These are phyloP conservation scores for Abortiporus biennis DNA, from an alignment of 1,284 basidiomycete species.

Conservation along the genomic window DNA sequence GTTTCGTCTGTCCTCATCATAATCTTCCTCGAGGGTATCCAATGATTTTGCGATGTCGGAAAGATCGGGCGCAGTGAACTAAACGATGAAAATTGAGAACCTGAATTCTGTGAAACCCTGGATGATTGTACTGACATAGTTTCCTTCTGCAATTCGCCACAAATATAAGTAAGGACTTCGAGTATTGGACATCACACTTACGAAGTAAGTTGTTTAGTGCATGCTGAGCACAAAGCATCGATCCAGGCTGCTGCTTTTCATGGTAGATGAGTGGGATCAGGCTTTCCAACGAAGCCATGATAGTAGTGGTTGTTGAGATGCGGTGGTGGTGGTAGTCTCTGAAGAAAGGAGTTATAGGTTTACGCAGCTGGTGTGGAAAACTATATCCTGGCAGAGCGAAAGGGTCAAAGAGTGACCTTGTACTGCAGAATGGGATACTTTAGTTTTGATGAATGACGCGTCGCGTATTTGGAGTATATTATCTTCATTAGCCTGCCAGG, in stretches of 20 bases:
- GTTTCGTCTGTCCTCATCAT: slow-evolving; percentile 34
- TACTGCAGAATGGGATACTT: neutral
- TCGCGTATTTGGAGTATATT: slow-evolving; percentile 16
- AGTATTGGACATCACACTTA: no score
- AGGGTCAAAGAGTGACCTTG: no score
- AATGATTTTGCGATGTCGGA: slow-evolving; percentile 72
- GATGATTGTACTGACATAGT: slow-evolving; percentile 46
- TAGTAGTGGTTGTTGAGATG: slow-evolving; percentile 8
- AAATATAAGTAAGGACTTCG: neutral
- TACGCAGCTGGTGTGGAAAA: neutral
- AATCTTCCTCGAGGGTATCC: slow-evolving; percentile 41
- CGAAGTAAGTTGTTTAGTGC: slow-evolving; percentile 77
- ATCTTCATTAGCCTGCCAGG: slow-evolving; percentile 12
- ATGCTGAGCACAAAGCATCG: slow-evolving; percentile 84
- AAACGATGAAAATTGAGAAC: slow-evolving; percentile 4
- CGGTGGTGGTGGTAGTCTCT: neutral
- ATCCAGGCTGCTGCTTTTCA: slow-evolving; percentile 68
- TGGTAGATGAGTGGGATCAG: slow-evolving; percentile 64
- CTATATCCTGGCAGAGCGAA: neutral
- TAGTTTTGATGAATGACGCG: slow-evolving; percentile 16
- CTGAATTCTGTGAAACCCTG: neutral
- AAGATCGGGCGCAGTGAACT: slow-evolving; percentile 86
- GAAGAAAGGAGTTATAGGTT: neutral
- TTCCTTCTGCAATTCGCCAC: slow-evolving; percentile 45
- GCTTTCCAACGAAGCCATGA: slow-evolving; percentile 52